A percentile compares a stretch with the other conserved stretches of the same genome.
phyloP scores from a whole-genome alignment of 2,329 filamentous ascomycete genomes.

The Pseudocercospora fijiensis region DNA sequence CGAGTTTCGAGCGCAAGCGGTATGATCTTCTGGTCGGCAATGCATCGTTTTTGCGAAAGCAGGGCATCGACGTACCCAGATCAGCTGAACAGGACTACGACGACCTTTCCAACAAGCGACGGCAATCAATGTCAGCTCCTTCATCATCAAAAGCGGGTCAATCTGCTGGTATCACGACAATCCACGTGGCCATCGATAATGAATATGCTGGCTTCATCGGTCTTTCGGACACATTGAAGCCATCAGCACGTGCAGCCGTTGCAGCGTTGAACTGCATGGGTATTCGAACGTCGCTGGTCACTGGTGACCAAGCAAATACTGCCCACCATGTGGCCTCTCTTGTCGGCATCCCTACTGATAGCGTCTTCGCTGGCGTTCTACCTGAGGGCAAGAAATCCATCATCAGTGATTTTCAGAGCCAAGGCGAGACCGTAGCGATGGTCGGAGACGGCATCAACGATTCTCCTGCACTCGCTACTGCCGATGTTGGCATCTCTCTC shows the following conservation, averaged over 20 bases:
- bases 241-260: slow-evolving; percentile 77
- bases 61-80: slow-evolving; percentile 63
- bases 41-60: slow-evolving; percentile 69
- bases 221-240: slow-evolving; percentile 87
- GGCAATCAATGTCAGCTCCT: slow-evolving; percentile 27
- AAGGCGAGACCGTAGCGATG: slow-evolving; percentile 85
- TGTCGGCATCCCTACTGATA: slow-evolving; percentile 73
- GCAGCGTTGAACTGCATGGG: slow-evolving; percentile 80
- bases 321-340: slow-evolving; percentile 78
- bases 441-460: slow-evolving; percentile 99
- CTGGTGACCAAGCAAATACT: slow-evolving; percentile 83
- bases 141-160: slow-evolving; percentile 45
- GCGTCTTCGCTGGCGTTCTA: slow-evolving; percentile 83
- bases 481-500: slow-evolving; percentile 90
- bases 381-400: slow-evolving; percentile 90
- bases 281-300: slow-evolving; percentile 86
- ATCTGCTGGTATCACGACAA: slow-evolving; percentile 75
- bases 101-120: slow-evolving; percentile 32
- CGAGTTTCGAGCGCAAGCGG: slow-evolving; percentile 64
- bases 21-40: slow-evolving; percentile 86
- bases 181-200: slow-evolving; percentile 85
- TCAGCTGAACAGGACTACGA: slow-evolving; percentile 55
- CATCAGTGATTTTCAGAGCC: slow-evolving; percentile 70
- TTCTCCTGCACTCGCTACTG: slow-evolving; percentile 88
- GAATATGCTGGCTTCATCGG: slow-evolving; percentile 78